Percentiles rank a stretch among this genome's conserved stretches.
Conservation (phyloP, 2,329 filamentous ascomycete genomes). For the Aspergillus phoenicis region DNA sequence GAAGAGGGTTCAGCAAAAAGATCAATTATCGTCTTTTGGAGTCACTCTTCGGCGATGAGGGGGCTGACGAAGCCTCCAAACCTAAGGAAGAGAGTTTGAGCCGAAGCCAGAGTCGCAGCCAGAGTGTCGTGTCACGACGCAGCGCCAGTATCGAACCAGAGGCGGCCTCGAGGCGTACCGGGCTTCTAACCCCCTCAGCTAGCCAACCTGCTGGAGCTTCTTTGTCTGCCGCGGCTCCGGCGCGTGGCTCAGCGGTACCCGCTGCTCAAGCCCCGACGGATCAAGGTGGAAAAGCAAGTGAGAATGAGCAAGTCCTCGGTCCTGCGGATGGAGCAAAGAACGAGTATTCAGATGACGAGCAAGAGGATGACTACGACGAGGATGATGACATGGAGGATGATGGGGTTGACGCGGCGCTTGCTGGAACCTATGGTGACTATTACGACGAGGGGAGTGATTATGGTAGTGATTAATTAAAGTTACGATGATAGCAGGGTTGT, state of each 20-base stretch:
- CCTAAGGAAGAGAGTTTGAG: conserved; percentile 33
- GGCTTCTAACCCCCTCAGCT: conserved; percentile 19
- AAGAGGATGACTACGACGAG: conserved; percentile 34
- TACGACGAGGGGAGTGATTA: conserved; percentile 40
- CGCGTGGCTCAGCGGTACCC: conserved; percentile 5
- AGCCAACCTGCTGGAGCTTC: conserved; percentile 21
- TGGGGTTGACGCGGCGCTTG: conserved; percentile 40
- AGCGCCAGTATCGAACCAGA: conserved; percentile 33
- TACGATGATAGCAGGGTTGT: conserved; percentile 8
- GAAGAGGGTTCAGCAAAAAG: conserved; percentile 69
- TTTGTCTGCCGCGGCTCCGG: conserved; percentile 13
- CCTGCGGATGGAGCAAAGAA: conserved; percentile 21
- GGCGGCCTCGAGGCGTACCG: conserved; percentile 19
- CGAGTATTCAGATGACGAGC: conserved; percentile 18
- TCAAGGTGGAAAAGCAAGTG: conserved; percentile 16
- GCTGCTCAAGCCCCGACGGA: conserved; percentile 11
- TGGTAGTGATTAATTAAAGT: conserved; percentile 32
- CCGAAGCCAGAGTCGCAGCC: conserved; percentile 38
- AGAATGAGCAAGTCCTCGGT: conserved; percentile 30
- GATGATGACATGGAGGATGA: conserved; percentile 40
- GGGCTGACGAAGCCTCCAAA: conserved; percentile 29
- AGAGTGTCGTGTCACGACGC: conserved; percentile 35
- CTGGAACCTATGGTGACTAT: conserved; percentile 38
- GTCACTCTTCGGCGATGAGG: conserved; percentile 44
- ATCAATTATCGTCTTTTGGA: conserved; percentile 65